These are phyloP conservation scores for Candida namnaoensis DNA, from an alignment of 805 yeast species.

Conservation along the genomic window DNA sequence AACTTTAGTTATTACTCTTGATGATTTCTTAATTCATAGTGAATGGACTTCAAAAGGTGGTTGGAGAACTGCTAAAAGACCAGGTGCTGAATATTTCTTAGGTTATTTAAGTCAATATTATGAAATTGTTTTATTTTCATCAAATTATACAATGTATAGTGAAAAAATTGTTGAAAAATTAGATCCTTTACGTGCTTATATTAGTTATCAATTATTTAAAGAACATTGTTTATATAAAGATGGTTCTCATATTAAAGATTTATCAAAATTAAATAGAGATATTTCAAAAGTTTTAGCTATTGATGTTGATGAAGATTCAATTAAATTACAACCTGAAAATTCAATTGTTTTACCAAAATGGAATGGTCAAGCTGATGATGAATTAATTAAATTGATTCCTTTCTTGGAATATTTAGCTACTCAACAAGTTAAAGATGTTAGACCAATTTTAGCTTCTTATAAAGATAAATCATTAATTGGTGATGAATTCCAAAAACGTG, in stretches of 20 bases:
- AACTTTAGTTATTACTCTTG: constrained; percentile 83
- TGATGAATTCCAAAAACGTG: constrained; percentile 76
- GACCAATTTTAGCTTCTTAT: constrained; percentile 77
- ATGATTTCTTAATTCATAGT: constrained; percentile 84
- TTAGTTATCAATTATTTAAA: constrained; percentile 79
- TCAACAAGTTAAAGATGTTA: constrained; percentile 76
- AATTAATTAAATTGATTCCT: constrained; percentile 74
- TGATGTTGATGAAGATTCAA: constrained; percentile 69
- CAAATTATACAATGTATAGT: constrained; percentile 77
- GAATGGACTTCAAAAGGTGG: constrained; percentile 90
- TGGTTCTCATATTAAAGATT: constrained; percentile 84
- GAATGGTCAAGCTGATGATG: constrained; percentile 82
- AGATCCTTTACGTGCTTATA: constrained; percentile 88
- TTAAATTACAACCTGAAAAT: constrained; percentile 84
- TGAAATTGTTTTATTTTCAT: constrained; percentile 87
- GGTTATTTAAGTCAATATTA: constrained; percentile 93
- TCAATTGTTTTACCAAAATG: constrained; percentile 81
- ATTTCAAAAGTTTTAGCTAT: constrained; percentile 69
- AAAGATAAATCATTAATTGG: constrained; percentile 58
- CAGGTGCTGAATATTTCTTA: constrained; percentile 94
- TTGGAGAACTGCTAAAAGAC: constrained; percentile 98
- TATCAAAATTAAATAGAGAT: constrained; percentile 86
- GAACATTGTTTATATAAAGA: constrained; percentile 85
- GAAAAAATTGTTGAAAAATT: constrained; percentile 80
- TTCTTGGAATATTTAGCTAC: constrained; percentile 92